phyloP scores from a whole-genome alignment of 2,329 filamentous ascomycete species.

The Magnaporthiopsis incrustans region DNA sequence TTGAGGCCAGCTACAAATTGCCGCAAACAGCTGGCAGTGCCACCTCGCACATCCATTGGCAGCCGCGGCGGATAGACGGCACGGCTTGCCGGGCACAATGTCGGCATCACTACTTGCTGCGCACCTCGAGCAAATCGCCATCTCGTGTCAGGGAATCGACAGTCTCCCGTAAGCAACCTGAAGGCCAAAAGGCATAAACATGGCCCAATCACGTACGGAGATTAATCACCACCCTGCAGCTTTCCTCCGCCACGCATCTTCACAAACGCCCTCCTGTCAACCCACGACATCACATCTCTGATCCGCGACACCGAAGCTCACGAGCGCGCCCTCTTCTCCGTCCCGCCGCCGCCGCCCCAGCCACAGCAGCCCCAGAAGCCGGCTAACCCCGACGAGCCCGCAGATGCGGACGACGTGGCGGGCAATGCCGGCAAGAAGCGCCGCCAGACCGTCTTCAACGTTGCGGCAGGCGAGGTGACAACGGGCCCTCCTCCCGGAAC shows the following conservation, averaged over 20 bases:
- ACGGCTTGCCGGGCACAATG: conserved; percentile 12
- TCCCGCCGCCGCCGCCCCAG: conserved; percentile 59
- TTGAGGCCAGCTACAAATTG: background rate
- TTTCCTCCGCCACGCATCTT: conserved; percentile 92
- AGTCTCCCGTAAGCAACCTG: conserved; percentile 56
- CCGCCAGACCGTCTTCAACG: conserved; percentile 59
- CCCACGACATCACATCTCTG: conserved; percentile 85
- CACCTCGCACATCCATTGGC: background rate
- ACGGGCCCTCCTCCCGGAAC: conserved; percentile 37
- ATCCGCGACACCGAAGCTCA: conserved; percentile 94
- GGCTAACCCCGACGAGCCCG: conserved; percentile 23
- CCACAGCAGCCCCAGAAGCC: conserved; percentile 21
- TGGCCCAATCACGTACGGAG: background rate
- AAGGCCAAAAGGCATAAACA: no score
- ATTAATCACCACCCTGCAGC: conserved; percentile 32
- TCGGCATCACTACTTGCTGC: conserved; percentile 61
- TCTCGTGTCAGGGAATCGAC: conserved; percentile 69
- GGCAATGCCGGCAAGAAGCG: conserved; percentile 41
- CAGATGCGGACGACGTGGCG: conserved; percentile 26
- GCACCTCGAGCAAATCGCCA: conserved; percentile 69
- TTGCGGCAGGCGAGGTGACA: conserved; percentile 54
- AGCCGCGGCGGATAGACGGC: background rate
- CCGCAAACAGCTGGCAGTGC: background rate
- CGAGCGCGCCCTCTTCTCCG: conserved; percentile 89
- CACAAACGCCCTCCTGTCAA: conserved; percentile 81